These are phyloP conservation scores for Psilocybe sp. DNA, from an alignment of 768 basidiomycete genomes.

Conservation along the genomic window DNA sequence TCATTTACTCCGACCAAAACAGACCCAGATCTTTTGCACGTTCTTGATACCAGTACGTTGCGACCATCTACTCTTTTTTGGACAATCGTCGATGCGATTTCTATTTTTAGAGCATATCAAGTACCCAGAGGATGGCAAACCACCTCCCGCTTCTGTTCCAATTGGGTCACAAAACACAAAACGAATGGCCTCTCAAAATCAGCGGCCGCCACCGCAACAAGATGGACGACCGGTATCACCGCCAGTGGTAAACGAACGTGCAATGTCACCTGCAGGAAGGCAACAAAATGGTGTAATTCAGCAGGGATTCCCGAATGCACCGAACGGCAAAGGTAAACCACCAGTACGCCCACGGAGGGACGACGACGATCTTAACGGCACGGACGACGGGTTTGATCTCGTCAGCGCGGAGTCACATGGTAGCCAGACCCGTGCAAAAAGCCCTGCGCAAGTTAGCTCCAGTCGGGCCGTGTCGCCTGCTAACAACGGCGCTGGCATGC, in stretches of 20 bases:
- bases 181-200: conserved; percentile 48
- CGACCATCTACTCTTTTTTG: background rate
- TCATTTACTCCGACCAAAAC: conserved; percentile 68
- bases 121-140: conserved; percentile 68
- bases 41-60: conserved; percentile 89
- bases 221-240: conserved; percentile 69
- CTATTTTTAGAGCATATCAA: conserved; percentile 77
- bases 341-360: conserved; percentile 50
- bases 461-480: conserved; percentile 64
- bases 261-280: conserved; percentile 58
- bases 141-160: conserved; percentile 22
- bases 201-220: conserved; percentile 23
- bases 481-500: conserved; percentile 18
- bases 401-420: conserved; percentile 42
- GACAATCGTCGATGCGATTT: conserved; percentile 1
- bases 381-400: conserved; percentile 48
- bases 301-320: conserved; percentile 25
- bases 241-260: conserved; percentile 57
- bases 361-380: conserved; percentile 41
- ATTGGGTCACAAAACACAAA: conserved; percentile 31
- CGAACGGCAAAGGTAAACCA: conserved; percentile 47
- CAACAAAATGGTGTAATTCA: conserved; percentile 44
- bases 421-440: conserved; percentile 48
- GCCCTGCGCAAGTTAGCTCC: conserved; percentile 44
- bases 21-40: conserved; percentile 80